A percentile compares a stretch with the other conserved stretches of the same genome.
These are phyloP conservation scores for Pythium apleroticum DNA, from an alignment of 352 stramenopile genomes.

Conservation along the genomic window DNA sequence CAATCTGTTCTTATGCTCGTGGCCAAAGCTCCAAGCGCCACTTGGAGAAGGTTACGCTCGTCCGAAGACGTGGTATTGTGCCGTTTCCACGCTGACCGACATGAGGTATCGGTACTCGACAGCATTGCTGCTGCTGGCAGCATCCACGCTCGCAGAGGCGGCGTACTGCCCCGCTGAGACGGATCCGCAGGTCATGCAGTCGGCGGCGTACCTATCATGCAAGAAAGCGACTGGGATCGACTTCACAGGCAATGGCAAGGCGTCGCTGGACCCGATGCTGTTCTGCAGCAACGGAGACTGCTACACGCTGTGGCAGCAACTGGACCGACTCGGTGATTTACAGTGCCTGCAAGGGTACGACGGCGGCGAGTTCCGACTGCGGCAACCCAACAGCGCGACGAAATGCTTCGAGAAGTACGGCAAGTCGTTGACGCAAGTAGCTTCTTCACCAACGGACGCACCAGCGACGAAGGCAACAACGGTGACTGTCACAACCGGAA, in stretches of 20 bases:
- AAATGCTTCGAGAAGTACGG: neutral
- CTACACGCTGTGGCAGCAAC: slow-evolving; percentile 5
- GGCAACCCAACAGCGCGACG: neutral
- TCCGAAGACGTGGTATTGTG: neutral
- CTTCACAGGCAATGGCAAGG: neutral
- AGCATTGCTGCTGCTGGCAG: neutral
- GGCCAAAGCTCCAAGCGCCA: neutral
- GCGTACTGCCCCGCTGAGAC: neutral
- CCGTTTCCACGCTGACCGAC: neutral
- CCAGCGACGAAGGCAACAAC: neutral
- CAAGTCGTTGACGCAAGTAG: neutral
- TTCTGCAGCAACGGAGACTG: slow-evolving; percentile 8
- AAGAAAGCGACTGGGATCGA: slow-evolving; percentile 2
- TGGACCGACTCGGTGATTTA: neutral
- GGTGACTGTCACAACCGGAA: neutral
- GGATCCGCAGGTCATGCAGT: neutral
- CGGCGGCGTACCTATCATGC: neutral
- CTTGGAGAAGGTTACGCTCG: too few species aligned
- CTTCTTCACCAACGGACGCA: neutral
- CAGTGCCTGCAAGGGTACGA: slow-evolving; percentile 4
- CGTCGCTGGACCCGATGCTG: neutral
- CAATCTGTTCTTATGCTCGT: neutral
- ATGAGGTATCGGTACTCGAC: neutral
- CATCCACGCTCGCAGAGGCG: neutral
- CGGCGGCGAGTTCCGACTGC: neutral